Evolutionary conservation across 495 filamentous ascomycete species (phyloP), one percentile per base, ranked within the genome.

Genomic region (Talaromyces stipitatus): DNA sequence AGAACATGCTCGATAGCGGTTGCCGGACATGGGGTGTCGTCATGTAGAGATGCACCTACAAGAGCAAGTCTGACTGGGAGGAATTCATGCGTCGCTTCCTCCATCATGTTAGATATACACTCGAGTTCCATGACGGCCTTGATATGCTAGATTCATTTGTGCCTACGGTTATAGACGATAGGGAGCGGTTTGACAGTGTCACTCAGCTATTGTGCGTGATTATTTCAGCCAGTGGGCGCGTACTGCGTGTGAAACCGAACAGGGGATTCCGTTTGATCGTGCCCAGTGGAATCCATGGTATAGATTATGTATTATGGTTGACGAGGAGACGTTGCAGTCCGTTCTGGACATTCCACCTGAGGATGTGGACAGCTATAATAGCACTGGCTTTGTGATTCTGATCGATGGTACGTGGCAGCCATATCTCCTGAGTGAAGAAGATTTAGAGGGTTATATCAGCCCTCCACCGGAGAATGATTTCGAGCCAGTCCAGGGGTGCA

Each of bases 1-100:
- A 50, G 16, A 55, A 64, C 10, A 61, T 71, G 20, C 24, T 61
- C 2, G 38, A 54, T 16, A 59, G 63, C 30, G 54, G 59, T 2
- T 58, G 56, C 54, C 46, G 52, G 46, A 62, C 51, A 28, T 72
- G 65, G 66, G 67, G 65, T 26, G 61, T 69, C 48, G 64, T 70
- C 16, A 62, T 70, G 57, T 70, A 67, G 46, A 63, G 68, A 33
- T 68, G 64, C 58, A 71, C 66, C 26, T 72, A 72, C 50, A 27
- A 62, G 30, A 66, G 58, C 26, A 50, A 69, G 52, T 50, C 58
- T 43, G 64, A 66, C 47, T 72, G 64, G 69, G 56, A 61, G 36
- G 58, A 61, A 23, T 69, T 66, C 29, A 58, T 71, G 46, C 48
- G 47, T n/a, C 61, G 55, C 43, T 33, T 64, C 9, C 30, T 54